Conservation (phyloP, 2,329 filamentous ascomycete species). For the Trichophyton benhamiae region DNA sequence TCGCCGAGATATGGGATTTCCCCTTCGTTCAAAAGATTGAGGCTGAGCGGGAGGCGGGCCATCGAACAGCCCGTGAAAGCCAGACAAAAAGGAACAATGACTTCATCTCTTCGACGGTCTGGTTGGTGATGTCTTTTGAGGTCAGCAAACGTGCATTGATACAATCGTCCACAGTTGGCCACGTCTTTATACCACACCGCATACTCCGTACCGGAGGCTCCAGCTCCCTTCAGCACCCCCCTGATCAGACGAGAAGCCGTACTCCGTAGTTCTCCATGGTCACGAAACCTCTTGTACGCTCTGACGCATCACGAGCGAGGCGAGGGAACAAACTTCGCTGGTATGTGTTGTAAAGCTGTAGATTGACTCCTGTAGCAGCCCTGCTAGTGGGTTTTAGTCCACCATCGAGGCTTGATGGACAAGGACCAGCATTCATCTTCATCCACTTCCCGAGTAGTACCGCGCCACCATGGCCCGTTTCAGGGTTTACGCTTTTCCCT, state of each 20-base stretch:
- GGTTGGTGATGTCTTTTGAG: not conserved
- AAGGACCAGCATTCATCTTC: not conserved
- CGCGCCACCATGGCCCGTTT: conserved; percentile 1
- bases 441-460: conserved; percentile 4
- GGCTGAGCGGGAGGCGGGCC: not conserved
- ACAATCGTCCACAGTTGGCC: not conserved
- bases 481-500: not conserved
- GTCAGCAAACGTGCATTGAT: not conserved
- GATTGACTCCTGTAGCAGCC: not conserved
- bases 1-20: not conserved
- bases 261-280: not conserved
- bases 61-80: not conserved
- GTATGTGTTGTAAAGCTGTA: not conserved
- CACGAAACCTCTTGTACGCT: conserved; percentile 1
- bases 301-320: not conserved
- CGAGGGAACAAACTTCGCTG: conserved; percentile 1
- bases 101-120: not conserved
- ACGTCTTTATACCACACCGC: not conserved
- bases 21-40: not conserved
- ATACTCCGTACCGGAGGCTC: not conserved
- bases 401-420: not conserved
- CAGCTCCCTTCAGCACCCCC: not conserved
- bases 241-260: not conserved
- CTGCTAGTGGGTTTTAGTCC: not conserved
- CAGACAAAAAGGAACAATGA: not conserved